phyloP scores from a whole-genome alignment of 2,329 filamentous ascomycete species.

The Exserohilum turcica region DNA sequence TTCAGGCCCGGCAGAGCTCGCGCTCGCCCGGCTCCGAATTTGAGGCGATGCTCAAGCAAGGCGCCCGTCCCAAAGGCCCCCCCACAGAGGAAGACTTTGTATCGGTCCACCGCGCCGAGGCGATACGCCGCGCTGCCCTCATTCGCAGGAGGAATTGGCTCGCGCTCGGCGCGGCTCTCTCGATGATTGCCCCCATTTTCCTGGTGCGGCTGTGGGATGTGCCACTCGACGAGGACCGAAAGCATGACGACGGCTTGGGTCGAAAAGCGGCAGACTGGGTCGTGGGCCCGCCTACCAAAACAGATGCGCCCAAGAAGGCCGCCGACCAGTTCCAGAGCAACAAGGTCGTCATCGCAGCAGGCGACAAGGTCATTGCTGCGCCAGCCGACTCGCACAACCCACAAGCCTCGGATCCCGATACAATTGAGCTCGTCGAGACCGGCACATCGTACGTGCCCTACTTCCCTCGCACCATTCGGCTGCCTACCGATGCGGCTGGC shows the following conservation, averaged over 20 bases:
- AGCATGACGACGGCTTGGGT: constrained; percentile 27
- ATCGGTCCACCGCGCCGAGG: constrained; percentile 43
- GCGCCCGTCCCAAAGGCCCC: constrained; percentile 13
- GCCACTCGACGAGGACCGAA: constrained; percentile 24
- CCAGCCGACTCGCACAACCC: constrained; percentile 40
- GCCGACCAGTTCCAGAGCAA: constrained; percentile 57
- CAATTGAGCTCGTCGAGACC: constrained; percentile 76
- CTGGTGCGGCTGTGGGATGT: constrained; percentile 42
- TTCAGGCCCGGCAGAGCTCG: constrained; percentile 26
- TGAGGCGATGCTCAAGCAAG: constrained; percentile 18
- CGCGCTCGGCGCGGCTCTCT: constrained; percentile 41
- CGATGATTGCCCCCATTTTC: constrained; percentile 46
- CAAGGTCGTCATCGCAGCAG: constrained; percentile 64
- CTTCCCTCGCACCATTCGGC: constrained; percentile 74
- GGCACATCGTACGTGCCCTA: constrained; percentile 79
- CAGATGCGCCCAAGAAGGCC: constrained; percentile 36
- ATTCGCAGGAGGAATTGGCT: constrained; percentile 41
- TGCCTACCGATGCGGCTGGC: constrained; percentile 56
- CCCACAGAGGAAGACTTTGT: constrained; percentile 36
- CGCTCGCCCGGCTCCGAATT: constrained; percentile 21
- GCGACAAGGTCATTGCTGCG: constrained; percentile 62
- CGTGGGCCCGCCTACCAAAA: constrained; percentile 32
- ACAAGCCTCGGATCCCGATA: constrained; percentile 52
- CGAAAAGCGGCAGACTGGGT: constrained; percentile 34
- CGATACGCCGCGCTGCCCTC: constrained; percentile 34